Percentiles rank a stretch among this genome's conserved stretches.
phyloP scores from a whole-genome alignment of 345 rosid species.

The Murraya koenigii region DNA sequence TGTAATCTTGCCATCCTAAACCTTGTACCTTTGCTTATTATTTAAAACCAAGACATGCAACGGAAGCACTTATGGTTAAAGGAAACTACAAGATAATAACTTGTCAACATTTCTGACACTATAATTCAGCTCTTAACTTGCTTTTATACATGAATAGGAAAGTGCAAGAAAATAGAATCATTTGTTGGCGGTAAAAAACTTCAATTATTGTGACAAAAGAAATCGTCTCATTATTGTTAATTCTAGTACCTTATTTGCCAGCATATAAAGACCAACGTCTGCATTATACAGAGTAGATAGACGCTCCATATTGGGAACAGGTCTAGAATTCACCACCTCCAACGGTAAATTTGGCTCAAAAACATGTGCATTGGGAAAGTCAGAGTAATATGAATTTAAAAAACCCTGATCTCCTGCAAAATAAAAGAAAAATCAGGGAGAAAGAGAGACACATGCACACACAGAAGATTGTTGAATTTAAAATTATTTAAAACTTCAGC shows the following conservation, averaged over 20 bases:
- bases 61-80: background rate
- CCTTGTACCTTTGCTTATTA: background rate
- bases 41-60: background rate
- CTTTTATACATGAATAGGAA: background rate
- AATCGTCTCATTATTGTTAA: background rate
- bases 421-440: background rate
- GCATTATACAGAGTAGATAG: constrained; percentile 93
- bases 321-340: constrained; percentile 55
- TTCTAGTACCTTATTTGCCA: constrained; percentile 81
- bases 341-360: constrained; percentile 68
- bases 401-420: constrained; percentile 84
- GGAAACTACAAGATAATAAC: background rate
- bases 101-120: background rate
- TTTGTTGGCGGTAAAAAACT: background rate
- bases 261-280: constrained; percentile 98
- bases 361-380: constrained; percentile 78
- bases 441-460: background rate
- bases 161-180: background rate
- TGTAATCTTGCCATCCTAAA: background rate
- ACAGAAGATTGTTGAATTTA: background rate
- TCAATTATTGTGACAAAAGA: background rate
- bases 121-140: background rate
- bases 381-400: constrained; percentile 75
- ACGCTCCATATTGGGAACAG: constrained; percentile 78
- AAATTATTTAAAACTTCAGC: background rate